These are phyloP conservation scores for Penicillium decumbens DNA, from an alignment of 2,329 filamentous ascomycete species.

Conservation along the genomic window DNA sequence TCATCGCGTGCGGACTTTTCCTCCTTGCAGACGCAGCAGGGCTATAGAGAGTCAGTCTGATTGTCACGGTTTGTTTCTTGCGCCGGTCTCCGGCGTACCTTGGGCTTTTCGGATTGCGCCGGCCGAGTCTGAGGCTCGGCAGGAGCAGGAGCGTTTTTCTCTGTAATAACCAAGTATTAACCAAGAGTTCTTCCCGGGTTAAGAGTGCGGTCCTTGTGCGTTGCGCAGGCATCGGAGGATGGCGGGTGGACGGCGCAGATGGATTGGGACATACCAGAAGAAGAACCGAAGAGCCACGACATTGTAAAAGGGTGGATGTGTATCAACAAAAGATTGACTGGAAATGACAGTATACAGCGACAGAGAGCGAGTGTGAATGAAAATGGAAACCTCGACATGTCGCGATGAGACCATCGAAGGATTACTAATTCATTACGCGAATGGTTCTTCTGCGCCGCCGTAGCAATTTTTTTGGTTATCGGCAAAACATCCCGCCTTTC, in stretches of 20 bases:
- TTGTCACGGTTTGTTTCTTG: background rate
- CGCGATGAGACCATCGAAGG: conserved; percentile 9
- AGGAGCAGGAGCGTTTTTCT: conserved; percentile 21
- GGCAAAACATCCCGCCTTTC: conserved; percentile 13
- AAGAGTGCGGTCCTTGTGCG: conserved; percentile 8
- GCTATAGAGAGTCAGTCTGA: conserved; percentile 49
- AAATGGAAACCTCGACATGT: background rate
- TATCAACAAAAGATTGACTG: background rate
- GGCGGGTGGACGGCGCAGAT: background rate
- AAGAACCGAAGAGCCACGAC: conserved; percentile 38
- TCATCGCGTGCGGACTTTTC: conserved; percentile 92
- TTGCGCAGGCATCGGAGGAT: conserved; percentile 7
- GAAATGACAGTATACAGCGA: conserved; percentile 2
- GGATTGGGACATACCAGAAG: conserved; percentile 26
- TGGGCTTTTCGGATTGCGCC: conserved; percentile 35
- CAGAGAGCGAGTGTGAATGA: conserved; percentile 2
- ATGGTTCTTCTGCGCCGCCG: conserved; percentile 20
- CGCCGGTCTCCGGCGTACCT: conserved; percentile 26
- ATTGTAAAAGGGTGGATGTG: conserved; percentile 17
- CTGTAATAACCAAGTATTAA: conserved; percentile 14
- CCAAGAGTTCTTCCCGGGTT: background rate
- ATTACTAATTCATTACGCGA: conserved; percentile 22
- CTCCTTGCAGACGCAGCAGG: conserved; percentile 95
- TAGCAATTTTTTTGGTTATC: conserved; percentile 22
- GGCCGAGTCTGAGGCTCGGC: conserved; percentile 18